Conservation (phyloP, 306 rosid genomes). For the Lathyrus tuberosus region DNA sequence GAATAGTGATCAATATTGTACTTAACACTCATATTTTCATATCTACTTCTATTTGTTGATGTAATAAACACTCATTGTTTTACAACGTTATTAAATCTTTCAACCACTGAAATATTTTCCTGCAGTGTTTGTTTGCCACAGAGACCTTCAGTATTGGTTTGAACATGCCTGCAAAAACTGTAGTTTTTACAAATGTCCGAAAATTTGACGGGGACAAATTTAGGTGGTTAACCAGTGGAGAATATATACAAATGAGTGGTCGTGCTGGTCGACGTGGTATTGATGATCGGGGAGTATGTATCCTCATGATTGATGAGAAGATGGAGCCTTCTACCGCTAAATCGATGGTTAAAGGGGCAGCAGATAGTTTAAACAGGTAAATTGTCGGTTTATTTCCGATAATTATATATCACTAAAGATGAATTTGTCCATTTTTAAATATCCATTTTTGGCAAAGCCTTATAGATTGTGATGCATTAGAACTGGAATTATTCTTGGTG, state of each 20-base stretch:
- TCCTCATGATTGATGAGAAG: conserved; percentile 96
- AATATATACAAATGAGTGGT: conserved; percentile 98
- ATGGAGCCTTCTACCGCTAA: conserved; percentile 96
- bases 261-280: conserved; percentile 99
- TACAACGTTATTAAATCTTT: conserved; percentile 18
- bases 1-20: conserved; percentile 15
- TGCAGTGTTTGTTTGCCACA: conserved; percentile 97
- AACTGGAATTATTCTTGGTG: not conserved
- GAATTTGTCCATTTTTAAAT: conserved; percentile 1
- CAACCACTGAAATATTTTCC: conserved; percentile 42
- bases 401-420: not conserved
- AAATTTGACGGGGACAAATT: conserved; percentile 96
- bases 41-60: not conserved
- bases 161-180: conserved; percentile 99
- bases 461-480: not conserved
- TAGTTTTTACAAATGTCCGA: conserved; percentile 91
- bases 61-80: conserved; percentile 5
- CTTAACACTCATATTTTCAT: conserved; percentile 13
- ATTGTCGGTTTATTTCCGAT: conserved; percentile 3
- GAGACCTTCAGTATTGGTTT: conserved; percentile 99
- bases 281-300: conserved; percentile 94
- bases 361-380: conserved; percentile 95
- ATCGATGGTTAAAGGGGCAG: conserved; percentile 90
- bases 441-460: conserved; percentile 1
- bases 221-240: conserved; percentile 95